Percentiles rank a stretch among this genome's conserved stretches.
These are phyloP conservation scores for sweet orange (Citrus sinensis) DNA, from an alignment of 345 rosid species.

Conservation along the genomic window DVS_A1.0 CM039166.1:17009501-17010000, in stretches of 20 bases:
- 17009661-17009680: conserved; percentile 90
- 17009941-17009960: conserved; percentile 93
- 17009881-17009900: conserved; percentile 82
- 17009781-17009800: conserved; percentile 26
- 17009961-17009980: conserved; percentile 87
- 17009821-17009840: conserved; percentile 88
- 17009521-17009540: conserved; percentile 78
- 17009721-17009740: conserved; percentile 36
- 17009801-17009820: conserved; percentile 43
- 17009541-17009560: conserved; percentile 89
- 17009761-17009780: conserved; percentile 16
- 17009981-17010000: conserved; percentile 99
- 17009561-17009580: conserved; percentile 91
- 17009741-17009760: conserved; percentile 35
- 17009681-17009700: conserved; percentile 56
- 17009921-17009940: conserved; percentile 92
- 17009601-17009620: conserved; percentile 92
- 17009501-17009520: conserved; percentile 61
- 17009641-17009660: conserved; percentile 91
- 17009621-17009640: conserved; percentile 96
- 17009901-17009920: conserved; percentile 96
- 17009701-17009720: conserved; percentile 29
- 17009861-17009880: conserved; percentile 97
- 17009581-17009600: conserved; percentile 94
- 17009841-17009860: conserved; percentile 60